These are phyloP conservation scores for Rutidosis leptorrhynchoides DNA, from an alignment of 129 eudicot species.

Conservation along the genomic window DNA sequence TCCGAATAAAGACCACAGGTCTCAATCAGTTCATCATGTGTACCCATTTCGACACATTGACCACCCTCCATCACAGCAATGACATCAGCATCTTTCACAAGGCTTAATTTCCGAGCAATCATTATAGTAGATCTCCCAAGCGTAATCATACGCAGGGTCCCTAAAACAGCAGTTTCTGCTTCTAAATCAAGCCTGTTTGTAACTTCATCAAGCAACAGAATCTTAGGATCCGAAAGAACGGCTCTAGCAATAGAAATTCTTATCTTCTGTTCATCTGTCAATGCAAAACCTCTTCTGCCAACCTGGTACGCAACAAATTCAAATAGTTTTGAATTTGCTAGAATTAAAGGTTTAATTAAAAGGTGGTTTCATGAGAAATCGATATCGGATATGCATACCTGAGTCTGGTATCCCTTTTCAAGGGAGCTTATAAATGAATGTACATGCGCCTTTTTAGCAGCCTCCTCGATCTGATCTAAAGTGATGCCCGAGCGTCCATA, in stretches of 20 bases:
- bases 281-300: slow-evolving; percentile 43
- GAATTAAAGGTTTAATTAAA: slow-evolving; percentile 2
- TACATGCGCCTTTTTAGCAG: slow-evolving; percentile 56
- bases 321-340: neutral
- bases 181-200: slow-evolving; percentile 48
- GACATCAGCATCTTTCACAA: slow-evolving; percentile 48
- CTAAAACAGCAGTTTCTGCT: slow-evolving; percentile 46
- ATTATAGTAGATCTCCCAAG: slow-evolving; percentile 53
- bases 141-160: slow-evolving; percentile 37
- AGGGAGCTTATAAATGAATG: slow-evolving; percentile 55
- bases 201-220: slow-evolving; percentile 58
- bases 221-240: slow-evolving; percentile 48
- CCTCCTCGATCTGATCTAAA: slow-evolving; percentile 49
- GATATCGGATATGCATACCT: slow-evolving; percentile 29
- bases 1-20: slow-evolving; percentile 47
- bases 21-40: slow-evolving; percentile 51
- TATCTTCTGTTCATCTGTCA: slow-evolving; percentile 52
- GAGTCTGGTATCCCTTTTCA: slow-evolving; percentile 50
- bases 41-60: slow-evolving; percentile 56
- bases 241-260: slow-evolving; percentile 62
- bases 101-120: slow-evolving; percentile 39
- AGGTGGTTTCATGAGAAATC: neutral
- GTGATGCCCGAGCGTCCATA: slow-evolving; percentile 47
- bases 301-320: slow-evolving; percentile 32
- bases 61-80: slow-evolving; percentile 69